phyloP scores from a whole-genome alignment of 2,329 filamentous ascomycete species.

The Trichoderma pleuroti region DNA sequence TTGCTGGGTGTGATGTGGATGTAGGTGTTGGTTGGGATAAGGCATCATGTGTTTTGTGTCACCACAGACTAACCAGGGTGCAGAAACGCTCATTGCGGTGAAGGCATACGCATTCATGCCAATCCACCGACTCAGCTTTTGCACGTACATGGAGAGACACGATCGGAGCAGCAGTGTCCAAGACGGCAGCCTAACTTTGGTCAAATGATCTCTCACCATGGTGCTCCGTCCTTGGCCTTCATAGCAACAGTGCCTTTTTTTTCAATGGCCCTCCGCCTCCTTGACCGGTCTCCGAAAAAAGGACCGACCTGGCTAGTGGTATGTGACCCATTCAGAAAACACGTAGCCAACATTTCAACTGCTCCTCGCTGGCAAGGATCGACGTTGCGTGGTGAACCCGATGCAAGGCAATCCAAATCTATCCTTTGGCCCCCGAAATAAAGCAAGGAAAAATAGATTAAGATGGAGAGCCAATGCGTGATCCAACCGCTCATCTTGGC shows the following conservation, averaged over 20 bases:
- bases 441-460: background rate
- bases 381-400: background rate
- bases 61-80: background rate
- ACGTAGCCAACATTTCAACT: background rate
- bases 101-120: background rate
- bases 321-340: background rate
- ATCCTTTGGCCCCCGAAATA: background rate
- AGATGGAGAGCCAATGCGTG: background rate
- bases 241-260: background rate
- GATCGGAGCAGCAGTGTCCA: background rate
- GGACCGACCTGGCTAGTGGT: conserved; percentile 2
- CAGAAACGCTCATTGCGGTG: background rate
- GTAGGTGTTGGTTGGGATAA: background rate
- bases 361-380: background rate
- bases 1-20: background rate
- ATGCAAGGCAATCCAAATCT: background rate
- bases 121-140: background rate
- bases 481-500: background rate
- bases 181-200: background rate
- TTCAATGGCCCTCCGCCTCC: background rate
- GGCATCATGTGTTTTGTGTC: background rate
- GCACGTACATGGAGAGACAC: background rate
- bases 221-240: background rate
- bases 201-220: background rate
- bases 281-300: background rate